These are phyloP conservation scores for Elongisporangium senticosum DNA, from an alignment of 352 stramenopile species.

Conservation along the genomic window DNA sequence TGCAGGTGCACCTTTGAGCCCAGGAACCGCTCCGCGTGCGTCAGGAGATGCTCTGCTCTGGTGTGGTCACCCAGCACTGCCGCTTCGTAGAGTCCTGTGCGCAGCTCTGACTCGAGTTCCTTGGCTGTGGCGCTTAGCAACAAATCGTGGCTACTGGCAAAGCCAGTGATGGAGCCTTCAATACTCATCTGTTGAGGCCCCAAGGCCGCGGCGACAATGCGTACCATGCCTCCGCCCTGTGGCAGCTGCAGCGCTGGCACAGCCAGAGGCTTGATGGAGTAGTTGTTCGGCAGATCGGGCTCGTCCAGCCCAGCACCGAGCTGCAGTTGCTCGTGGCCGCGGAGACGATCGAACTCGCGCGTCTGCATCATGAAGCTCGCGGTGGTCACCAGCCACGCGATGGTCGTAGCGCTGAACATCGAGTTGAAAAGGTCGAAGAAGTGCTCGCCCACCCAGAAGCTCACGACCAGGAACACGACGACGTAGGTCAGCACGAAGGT, in stretches of 20 bases:
- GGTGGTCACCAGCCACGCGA: neutral
- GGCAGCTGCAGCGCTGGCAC: constrained; percentile 10
- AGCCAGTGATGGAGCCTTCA: constrained; percentile 24
- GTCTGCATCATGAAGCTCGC: constrained; percentile 55
- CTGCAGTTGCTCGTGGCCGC: constrained; percentile 57
- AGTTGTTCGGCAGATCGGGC: constrained; percentile 21
- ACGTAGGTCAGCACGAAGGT: constrained; percentile 44
- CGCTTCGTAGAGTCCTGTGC: constrained; percentile 40
- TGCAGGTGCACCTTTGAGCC: constrained; percentile 59
- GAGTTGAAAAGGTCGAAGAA: neutral
- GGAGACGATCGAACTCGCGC: constrained; percentile 53
- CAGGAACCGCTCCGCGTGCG: constrained; percentile 44
- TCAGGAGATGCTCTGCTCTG: constrained; percentile 36
- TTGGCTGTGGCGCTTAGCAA: constrained; percentile 25
- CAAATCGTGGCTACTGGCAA: constrained; percentile 35
- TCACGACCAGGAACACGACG: constrained; percentile 28
- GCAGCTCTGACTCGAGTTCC: constrained; percentile 41
- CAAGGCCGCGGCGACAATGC: neutral
- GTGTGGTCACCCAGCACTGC: constrained; percentile 34
- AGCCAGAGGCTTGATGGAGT: neutral
- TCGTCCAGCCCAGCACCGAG: constrained; percentile 53
- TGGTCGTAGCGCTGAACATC: constrained; percentile 5
- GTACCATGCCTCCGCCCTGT: constrained; percentile 20
- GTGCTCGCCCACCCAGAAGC: constrained; percentile 9
- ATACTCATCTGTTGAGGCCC: constrained; percentile 11